Conservation (phyloP, 2,329 filamentous ascomycete genomes). For the Fusarium xyrophilum region DNA sequence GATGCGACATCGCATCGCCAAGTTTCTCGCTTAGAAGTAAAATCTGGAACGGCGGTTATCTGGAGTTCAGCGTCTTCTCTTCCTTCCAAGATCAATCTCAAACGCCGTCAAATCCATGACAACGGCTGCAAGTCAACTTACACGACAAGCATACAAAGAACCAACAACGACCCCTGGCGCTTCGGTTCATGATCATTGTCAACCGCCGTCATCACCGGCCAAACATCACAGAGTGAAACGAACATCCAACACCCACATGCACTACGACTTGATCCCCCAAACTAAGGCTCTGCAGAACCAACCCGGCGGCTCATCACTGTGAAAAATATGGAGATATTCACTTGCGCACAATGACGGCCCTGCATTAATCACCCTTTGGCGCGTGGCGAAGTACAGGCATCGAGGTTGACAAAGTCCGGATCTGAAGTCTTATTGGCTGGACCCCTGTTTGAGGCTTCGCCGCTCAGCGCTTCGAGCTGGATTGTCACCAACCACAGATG, state of each 20-base stretch:
- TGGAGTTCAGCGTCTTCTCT: background rate
- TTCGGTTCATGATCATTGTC: constrained; percentile 18
- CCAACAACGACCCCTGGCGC: constrained; percentile 32
- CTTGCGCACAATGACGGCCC: constrained; percentile 23
- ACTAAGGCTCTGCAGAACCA: constrained; percentile 25
- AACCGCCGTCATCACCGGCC: constrained; percentile 10
- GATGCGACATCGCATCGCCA: background rate
- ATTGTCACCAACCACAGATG: constrained; percentile 41
- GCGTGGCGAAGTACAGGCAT: constrained; percentile 35
- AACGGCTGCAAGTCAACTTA: background rate
- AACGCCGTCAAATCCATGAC: constrained; percentile 11
- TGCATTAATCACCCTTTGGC: constrained; percentile 38
- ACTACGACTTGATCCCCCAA: constrained; percentile 20
- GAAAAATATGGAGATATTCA: constrained; percentile 15
- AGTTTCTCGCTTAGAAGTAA: constrained; percentile 2
- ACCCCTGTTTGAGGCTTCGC: constrained; percentile 29
- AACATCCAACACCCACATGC: constrained; percentile 26
- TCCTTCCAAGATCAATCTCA: background rate
- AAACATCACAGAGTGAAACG: constrained; percentile 31
- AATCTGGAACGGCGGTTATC: background rate
- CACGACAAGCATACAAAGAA: constrained; percentile 11
- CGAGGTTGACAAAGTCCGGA: constrained; percentile 4
- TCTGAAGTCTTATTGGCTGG: constrained; percentile 39
- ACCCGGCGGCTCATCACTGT: constrained; percentile 32
- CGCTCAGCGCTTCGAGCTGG: constrained; percentile 43